Conservation (phyloP, 352 stramenopile genomes). For the Phytopythium ostracodes region DNA sequence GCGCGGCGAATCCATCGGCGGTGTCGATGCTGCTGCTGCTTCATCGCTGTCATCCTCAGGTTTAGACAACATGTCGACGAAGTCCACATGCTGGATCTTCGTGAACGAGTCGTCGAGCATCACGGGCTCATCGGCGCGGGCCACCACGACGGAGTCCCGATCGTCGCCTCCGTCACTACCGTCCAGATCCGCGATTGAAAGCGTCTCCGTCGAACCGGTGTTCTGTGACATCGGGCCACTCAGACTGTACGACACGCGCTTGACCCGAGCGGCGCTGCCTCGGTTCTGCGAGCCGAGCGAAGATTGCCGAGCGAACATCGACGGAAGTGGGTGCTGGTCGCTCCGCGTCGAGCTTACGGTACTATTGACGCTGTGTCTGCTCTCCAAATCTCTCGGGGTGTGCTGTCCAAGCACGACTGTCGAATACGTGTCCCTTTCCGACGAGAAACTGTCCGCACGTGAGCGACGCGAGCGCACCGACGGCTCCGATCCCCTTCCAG, state of each 20-base stretch:
- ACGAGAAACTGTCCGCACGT: slow-evolving; percentile 22
- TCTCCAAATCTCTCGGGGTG: slow-evolving; percentile 15
- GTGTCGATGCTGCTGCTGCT: slow-evolving; percentile 15
- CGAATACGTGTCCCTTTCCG: slow-evolving; percentile 29
- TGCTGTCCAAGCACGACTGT: slow-evolving; percentile 2
- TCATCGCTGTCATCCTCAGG: slow-evolving; percentile 14
- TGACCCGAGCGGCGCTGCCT: slow-evolving; percentile 9
- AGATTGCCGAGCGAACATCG: slow-evolving; percentile 14
- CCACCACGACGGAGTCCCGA: not conserved
- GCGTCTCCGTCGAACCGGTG: slow-evolving; percentile 35
- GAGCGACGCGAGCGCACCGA: slow-evolving; percentile 12
- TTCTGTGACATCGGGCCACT: slow-evolving; percentile 11
- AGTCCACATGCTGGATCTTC: slow-evolving; percentile 42
- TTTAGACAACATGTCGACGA: slow-evolving; percentile 32
- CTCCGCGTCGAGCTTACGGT: slow-evolving; percentile 18
- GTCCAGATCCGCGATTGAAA: slow-evolving; percentile 42
- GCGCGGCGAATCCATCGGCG: slow-evolving; percentile 15
- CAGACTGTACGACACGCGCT: slow-evolving; percentile 15
- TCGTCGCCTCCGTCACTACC: slow-evolving; percentile 3
- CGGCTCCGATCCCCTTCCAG: slow-evolving; percentile 1
- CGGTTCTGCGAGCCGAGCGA: slow-evolving; percentile 20
- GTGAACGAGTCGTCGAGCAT: slow-evolving; percentile 40
- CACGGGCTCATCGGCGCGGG: slow-evolving; percentile 28
- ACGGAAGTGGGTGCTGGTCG: slow-evolving; percentile 7
- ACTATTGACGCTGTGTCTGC: slow-evolving; percentile 14